phyloP scores from a whole-genome alignment of 345 rosid genomes.

The Heritiera littoralis region DNA sequence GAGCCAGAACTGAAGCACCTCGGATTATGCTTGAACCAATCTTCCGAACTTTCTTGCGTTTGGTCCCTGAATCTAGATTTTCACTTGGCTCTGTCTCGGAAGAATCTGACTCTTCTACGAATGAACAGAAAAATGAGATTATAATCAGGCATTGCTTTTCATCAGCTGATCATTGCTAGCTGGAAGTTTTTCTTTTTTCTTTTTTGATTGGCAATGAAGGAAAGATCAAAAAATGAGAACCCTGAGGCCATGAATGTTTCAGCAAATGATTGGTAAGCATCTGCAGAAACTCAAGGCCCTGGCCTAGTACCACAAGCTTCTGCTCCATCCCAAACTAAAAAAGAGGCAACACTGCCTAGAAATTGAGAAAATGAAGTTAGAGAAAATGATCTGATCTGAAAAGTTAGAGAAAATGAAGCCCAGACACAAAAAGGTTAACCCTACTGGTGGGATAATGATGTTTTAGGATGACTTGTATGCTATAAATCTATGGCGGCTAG shows the following conservation, averaged over 20 bases:
- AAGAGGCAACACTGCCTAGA: not conserved
- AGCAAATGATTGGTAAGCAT: not conserved
- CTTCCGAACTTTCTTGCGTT: slow-evolving; percentile 26
- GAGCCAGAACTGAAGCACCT: slow-evolving; percentile 33
- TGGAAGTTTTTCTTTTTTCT: no score
- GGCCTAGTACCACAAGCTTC: not conserved
- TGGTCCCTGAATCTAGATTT: not conserved
- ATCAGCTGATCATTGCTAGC: not conserved
- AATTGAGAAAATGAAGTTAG: not conserved
- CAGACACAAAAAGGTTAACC: not conserved
- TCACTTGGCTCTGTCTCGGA: slow-evolving; percentile 32
- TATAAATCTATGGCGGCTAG: not conserved
- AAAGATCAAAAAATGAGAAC: not conserved
- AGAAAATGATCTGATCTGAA: no score
- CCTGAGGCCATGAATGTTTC: not conserved
- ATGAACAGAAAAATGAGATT: not conserved
- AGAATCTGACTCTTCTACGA: slow-evolving; percentile 24
- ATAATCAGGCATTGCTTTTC: not conserved
- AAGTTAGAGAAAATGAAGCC: not conserved
- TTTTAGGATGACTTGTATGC: not conserved
- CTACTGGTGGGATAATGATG: not conserved
- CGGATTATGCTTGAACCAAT: slow-evolving; percentile 29
- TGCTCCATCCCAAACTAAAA: not conserved
- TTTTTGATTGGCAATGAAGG: not conserved
- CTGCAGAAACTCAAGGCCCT: not conserved